phyloP scores from a whole-genome alignment of 257 asterid species.

The Penstemon davidsonii region DNA sequence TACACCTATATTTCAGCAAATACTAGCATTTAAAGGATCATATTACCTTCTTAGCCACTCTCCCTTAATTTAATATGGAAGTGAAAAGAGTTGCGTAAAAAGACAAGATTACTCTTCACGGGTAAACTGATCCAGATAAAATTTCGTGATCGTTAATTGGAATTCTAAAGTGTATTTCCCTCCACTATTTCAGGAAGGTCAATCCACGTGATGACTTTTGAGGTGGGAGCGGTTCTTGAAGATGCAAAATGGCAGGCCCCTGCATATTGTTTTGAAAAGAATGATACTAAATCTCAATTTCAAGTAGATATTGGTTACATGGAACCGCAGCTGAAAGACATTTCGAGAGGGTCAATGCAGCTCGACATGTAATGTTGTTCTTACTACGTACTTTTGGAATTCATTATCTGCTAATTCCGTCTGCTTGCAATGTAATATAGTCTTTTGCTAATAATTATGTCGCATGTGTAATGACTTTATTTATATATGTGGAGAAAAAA shows the following conservation, averaged over 20 bases:
- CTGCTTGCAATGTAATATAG: too few species aligned
- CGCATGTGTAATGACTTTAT: not conserved
- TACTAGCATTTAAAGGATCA: too few species aligned
- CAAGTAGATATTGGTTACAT: constrained; percentile 23
- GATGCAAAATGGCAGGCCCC: constrained; percentile 84
- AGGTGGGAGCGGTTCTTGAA: constrained; percentile 83
- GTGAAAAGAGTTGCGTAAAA: too few species aligned
- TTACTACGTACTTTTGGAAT: not conserved
- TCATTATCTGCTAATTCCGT: not conserved
- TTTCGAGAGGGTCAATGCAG: constrained; percentile 35
- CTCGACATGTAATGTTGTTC: constrained; percentile 21
- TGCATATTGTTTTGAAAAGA: constrained; percentile 53
- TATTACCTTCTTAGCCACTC: too few species aligned
- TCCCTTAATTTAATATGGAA: too few species aligned
- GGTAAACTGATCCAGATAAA: too few species aligned
- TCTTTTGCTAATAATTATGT: not conserved
- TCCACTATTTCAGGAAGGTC: constrained; percentile 60
- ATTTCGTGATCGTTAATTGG: too few species aligned
- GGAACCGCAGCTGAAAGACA: constrained; percentile 29
- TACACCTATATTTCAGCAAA: too few species aligned
- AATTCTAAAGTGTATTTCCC: not conserved
- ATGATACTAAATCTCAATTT: constrained; percentile 19
- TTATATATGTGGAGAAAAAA: not conserved
- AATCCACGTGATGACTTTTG: constrained; percentile 83
- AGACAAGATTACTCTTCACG: too few species aligned